Conservation (phyloP, 2,329 filamentous ascomycete species). For the Myriosclerotinia duriaeana region DNA sequence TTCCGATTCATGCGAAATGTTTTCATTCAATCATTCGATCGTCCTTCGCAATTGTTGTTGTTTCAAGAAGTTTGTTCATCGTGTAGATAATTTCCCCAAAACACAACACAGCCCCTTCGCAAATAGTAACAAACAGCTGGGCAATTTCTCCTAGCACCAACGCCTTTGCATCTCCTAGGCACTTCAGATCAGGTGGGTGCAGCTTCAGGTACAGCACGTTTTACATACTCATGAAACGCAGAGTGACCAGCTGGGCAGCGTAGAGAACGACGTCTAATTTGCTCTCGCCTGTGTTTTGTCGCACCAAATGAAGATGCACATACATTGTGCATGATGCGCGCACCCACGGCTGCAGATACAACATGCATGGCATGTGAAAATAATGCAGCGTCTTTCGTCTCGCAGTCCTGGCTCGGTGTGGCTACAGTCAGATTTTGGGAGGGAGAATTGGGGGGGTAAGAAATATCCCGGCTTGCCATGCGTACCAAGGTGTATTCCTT, state of each 20-base stretch:
- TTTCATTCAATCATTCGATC: not conserved
- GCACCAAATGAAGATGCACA: not conserved
- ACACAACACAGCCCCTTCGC: constrained; percentile 18
- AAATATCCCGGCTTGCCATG: constrained; percentile 24
- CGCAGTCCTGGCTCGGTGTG: not conserved
- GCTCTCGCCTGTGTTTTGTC: not conserved
- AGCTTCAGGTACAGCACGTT: constrained; percentile 22
- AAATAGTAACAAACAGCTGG: constrained; percentile 22
- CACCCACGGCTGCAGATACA: constrained; percentile 3
- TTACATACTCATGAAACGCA: constrained; percentile 22
- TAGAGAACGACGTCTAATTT: not conserved
- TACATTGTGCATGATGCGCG: not conserved
- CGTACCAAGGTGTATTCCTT: constrained; percentile 2
- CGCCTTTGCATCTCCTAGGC: constrained; percentile 7
- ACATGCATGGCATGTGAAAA: not conserved
- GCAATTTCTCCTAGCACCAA: not conserved
- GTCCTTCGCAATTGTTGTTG: not conserved
- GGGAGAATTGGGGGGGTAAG: not conserved
- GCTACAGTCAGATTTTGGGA: constrained; percentile 22
- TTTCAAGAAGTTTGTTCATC: constrained; percentile 1
- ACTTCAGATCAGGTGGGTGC: constrained; percentile 12
- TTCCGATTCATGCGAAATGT: not conserved
- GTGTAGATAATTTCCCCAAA: constrained; percentile 15
- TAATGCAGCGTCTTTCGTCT: not conserved
- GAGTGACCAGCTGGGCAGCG: not conserved